These are phyloP conservation scores for Monoraphidium neglectum DNA, from an alignment of 139 green algal genomes.

Conservation along the genomic window DNA sequence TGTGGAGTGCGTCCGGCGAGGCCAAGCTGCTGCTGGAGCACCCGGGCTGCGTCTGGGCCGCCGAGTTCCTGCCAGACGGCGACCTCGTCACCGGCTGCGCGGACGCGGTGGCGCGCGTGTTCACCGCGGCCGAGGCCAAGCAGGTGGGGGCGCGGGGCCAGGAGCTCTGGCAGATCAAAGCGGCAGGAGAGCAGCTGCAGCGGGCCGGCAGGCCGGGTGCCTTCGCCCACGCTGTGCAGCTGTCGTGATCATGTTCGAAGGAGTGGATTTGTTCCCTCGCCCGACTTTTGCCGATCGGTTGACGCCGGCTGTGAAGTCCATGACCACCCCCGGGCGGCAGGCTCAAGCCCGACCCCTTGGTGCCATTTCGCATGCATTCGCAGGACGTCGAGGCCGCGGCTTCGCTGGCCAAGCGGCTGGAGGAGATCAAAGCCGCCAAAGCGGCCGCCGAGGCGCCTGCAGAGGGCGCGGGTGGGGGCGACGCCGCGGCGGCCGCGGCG, in stretches of 20 bases:
- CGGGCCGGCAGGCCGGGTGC: no score
- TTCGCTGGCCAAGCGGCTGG: slow-evolving; percentile 1
- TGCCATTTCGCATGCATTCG: not conserved
- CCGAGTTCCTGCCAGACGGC: slow-evolving; percentile 73
- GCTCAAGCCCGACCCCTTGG: no score
- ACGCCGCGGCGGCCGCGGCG: slow-evolving; percentile 4
- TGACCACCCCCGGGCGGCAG: no score
- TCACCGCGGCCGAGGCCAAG: slow-evolving; percentile 43
- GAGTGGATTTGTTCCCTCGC: no score
- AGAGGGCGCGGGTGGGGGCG: slow-evolving; percentile 8
- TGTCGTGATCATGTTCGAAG: no score
- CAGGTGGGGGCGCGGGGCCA: slow-evolving; percentile 22
- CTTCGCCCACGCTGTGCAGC: no score
- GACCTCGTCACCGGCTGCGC: slow-evolving; percentile 78
- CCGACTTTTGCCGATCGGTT: no score
- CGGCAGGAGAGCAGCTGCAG: no score
- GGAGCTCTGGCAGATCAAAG: no score
- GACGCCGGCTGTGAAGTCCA: no score
- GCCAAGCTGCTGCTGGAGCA: slow-evolving; percentile 81
- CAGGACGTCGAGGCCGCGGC: slow-evolving; percentile 33
- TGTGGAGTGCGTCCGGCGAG: slow-evolving; percentile 76
- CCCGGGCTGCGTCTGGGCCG: slow-evolving; percentile 89
- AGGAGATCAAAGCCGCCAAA: slow-evolving; percentile 24
- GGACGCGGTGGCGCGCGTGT: slow-evolving; percentile 83
- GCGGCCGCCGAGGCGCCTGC: slow-evolving; percentile 12